Evolutionary conservation across 148 eudicot species (phyloP).

Genomic region (Chenopodium album): DNA sequence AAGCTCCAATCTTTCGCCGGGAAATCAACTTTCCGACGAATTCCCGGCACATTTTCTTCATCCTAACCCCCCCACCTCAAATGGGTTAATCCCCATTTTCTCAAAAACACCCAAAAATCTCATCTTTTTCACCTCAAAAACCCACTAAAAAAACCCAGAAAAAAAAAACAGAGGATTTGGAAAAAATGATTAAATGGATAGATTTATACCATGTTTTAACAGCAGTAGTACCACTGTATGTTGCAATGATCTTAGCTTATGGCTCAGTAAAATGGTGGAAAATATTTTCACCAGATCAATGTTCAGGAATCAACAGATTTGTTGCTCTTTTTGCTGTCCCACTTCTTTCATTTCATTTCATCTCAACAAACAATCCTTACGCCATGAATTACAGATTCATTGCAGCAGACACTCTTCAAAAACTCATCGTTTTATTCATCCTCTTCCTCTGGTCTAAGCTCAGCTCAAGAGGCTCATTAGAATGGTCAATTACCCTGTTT

Average conservation of each 20-base stretch:
- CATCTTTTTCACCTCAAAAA: background rate
- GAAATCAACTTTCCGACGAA: constrained; percentile 21
- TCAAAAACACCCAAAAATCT: background rate
- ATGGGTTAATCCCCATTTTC: constrained; percentile 17
- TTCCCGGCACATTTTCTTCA: constrained; percentile 5
- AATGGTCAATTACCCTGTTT: constrained; percentile 80
- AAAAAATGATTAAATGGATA: constrained; percentile 53
- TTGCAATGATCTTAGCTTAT: constrained; percentile 90
- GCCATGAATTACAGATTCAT: constrained; percentile 77
- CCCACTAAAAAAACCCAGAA: background rate
- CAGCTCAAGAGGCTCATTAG: constrained; percentile 60
- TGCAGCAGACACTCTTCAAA: constrained; percentile 74
- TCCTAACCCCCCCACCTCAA: background rate
- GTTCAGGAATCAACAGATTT: constrained; percentile 84
- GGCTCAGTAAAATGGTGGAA: constrained; percentile 97
- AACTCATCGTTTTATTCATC: constrained; percentile 54
- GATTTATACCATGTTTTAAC: constrained; percentile 86
- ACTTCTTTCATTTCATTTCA: constrained; percentile 78
- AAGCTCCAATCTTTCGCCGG: constrained; percentile 23
- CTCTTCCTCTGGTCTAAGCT: constrained; percentile 57
- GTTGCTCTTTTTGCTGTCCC: constrained; percentile 87
- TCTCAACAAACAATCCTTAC: constrained; percentile 71
- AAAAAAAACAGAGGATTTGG: constrained; percentile 5
- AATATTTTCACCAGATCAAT: constrained; percentile 79
- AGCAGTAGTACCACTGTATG: constrained; percentile 82